Base-by-base conservation (phyloP, 2,329 filamentous ascomycete genomes). In the Aspergillus neoniger region DNA sequence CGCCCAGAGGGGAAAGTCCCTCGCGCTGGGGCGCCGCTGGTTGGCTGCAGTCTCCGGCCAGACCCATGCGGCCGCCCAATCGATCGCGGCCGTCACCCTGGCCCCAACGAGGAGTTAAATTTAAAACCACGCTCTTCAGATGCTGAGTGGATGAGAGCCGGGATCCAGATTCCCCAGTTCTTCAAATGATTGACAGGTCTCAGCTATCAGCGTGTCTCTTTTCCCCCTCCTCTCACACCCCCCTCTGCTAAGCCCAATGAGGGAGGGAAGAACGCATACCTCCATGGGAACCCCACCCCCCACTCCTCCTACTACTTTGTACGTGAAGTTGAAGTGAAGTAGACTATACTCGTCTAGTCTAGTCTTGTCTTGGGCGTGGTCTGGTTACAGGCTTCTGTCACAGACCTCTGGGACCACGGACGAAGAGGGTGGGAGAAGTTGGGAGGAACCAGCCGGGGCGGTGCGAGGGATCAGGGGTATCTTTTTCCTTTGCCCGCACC, bases 341-440 rank as follows among this genome's bases (percentile, higher is more conserved):
- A 36, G 32, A 12, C 32, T 36, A 36, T 12, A 36, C 32, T 5
- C 15, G 12, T 10, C 32, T 36, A 36, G 12, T 10, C 28, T 30
- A 30, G 28, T 12, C 32, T 36, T 14, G 32, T 5, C 32, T 23
- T 25, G 21, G 15, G 15, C 28, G 47, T 17, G 49, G 59, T 23
- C 19, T 23, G 41, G 41, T 44, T 44, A 44, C 41, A 44, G 60
- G 32, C 52, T 44, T 56, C 57, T 65, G 63, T 66, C 58, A 65
- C 63, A 62, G 59, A 58, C 59, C 53, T 56, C 50, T 53, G 58
- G 59, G 62, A 60, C 64, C 64, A 65, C 59, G 63, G 65, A 57
- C 57, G 55, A 28, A 23, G 51, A 39, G 49, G 57, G 51, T 49
- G 44, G 44, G 47, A 15, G 47, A 17, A 44, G 44, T 60, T 55